Evolutionary conservation across 2,329 filamentous ascomycete species (phyloP).

Genomic region (Madurella fahalii): DNA sequence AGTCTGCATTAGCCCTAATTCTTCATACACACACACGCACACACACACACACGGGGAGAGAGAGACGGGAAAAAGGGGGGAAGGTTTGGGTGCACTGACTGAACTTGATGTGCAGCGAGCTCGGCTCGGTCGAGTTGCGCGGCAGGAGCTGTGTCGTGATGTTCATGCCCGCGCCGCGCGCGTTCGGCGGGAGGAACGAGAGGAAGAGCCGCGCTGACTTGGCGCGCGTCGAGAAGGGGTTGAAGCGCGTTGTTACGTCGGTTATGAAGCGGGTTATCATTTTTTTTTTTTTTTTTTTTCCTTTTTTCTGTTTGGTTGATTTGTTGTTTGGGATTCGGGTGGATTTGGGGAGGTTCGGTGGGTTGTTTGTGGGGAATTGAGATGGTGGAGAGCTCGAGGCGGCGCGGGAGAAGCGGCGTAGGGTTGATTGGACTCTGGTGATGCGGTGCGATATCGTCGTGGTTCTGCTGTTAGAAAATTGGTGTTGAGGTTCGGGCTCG

Average conservation of each 20-base stretch:
- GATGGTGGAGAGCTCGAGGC: background rate
- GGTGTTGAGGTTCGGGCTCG: conserved; percentile 9
- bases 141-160: conserved; percentile 75
- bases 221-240: conserved; percentile 77
- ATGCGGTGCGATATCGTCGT: too few species aligned
- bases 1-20: conserved; percentile 1
- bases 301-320: background rate
- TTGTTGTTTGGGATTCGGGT: too few species aligned
- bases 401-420: background rate
- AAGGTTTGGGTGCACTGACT: conserved; percentile 52
- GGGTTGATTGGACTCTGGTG: too few species aligned
- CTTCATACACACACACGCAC: too few species aligned
- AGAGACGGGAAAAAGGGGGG: background rate
- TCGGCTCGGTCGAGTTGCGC: conserved; percentile 62
- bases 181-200: conserved; percentile 74
- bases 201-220: conserved; percentile 87
- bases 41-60: too few species aligned
- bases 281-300: conserved; percentile 25
- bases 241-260: conserved; percentile 81
- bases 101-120: conserved; percentile 74
- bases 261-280: conserved; percentile 89
- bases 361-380: background rate
- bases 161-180: conserved; percentile 67
- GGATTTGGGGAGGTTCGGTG: background rate
- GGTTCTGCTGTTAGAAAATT: conserved; percentile 7